Base-by-base conservation (phyloP, 306 rosid species). In the Vigna nakashimae region DNA sequence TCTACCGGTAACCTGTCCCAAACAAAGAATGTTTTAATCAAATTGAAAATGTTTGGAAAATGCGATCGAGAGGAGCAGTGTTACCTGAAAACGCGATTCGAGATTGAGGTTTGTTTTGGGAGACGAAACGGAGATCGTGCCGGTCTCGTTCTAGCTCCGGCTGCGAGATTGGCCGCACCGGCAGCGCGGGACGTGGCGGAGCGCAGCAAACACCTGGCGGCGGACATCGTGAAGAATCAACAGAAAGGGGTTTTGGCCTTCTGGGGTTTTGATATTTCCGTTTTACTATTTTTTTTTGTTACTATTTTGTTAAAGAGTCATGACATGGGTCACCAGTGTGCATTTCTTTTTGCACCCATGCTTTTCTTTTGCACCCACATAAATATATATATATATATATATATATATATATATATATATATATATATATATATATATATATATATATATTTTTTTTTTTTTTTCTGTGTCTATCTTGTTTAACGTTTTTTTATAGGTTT, bases 161-260 rank as follows among this genome's bases (percentile, higher is more conserved):
- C 69, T n/a, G 87, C 62, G 6, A 88, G 46, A 59, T 88, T 88
- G 38, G 84, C 76, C 18, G 75, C 45, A 18, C 77, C 14, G 13
- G 79, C 17, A 4, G 86, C 36, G 56, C 97, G 78, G n/a, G 82
- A 71, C 6, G 88, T 82, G 65, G 92, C 82, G 80, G 97, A 79
- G 82, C 98, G 89, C 81, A 88, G 60, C 78, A 84, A 85, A n/a
- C 94, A 88, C 84, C 97, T 95, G 69, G 96, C 98, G 82, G 92
- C 65, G 73, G 89, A 83, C 99, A 95, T 95, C 78, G 57, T 74
- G 34, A 65, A 46, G 50, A 53, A 36, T 4, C 46, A 59, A 2
- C 46, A n/a, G 71, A 40, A 4, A 42, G 18, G 36, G 71, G 71
- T 43, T 66, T 66, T 66, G 86, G 50, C 12, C 51, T 45, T 28